Evolutionary conservation across 192 early-diverging fungal species (phyloP).

Genomic region (Thamnidium elegans): DNA sequence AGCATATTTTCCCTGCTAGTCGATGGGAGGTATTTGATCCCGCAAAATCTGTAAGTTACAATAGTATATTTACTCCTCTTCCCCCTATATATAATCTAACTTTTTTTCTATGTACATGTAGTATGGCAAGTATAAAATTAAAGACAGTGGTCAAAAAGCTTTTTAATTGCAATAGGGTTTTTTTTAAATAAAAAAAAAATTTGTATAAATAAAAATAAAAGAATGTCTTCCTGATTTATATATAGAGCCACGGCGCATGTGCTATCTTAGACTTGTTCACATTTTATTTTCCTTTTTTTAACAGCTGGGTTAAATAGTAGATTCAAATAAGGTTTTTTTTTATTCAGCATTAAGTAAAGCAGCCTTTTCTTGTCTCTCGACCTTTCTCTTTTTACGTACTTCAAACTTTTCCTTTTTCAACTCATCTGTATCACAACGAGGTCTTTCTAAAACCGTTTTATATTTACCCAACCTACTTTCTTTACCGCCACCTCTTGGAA

Average conservation of each 20-base stretch:
- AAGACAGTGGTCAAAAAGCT: background rate
- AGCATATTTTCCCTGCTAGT: slow-evolving; percentile 93
- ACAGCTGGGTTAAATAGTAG: too few species aligned
- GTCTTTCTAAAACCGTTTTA: slow-evolving; percentile 20
- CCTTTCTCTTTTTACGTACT: slow-evolving; percentile 21
- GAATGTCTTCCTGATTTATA: too few species aligned
- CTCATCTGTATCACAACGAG: slow-evolving; percentile 35
- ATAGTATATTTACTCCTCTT: background rate
- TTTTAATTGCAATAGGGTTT: too few species aligned
- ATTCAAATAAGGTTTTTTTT: too few species aligned
- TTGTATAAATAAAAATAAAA: too few species aligned
- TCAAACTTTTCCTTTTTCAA: slow-evolving; percentile 37
- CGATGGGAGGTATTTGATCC: slow-evolving; percentile 94
- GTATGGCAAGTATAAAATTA: slow-evolving; percentile 60
- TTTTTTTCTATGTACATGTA: slow-evolving; percentile 12
- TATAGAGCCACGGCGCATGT: too few species aligned
- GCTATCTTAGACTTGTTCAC: too few species aligned
- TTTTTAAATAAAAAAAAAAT: too few species aligned
- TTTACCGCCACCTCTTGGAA: slow-evolving; percentile 33
- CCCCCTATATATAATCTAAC: background rate
- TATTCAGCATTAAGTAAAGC: too few species aligned
- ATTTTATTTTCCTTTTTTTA: too few species aligned
- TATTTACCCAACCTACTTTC: slow-evolving; percentile 22
- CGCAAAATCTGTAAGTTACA: slow-evolving; percentile 54
- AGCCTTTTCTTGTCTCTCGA: background rate